Evolutionary conservation across 169 alveolate species (phyloP), one percentile per base, ranked within the genome.

Genomic region (Sarcocystis neurona): DNA sequence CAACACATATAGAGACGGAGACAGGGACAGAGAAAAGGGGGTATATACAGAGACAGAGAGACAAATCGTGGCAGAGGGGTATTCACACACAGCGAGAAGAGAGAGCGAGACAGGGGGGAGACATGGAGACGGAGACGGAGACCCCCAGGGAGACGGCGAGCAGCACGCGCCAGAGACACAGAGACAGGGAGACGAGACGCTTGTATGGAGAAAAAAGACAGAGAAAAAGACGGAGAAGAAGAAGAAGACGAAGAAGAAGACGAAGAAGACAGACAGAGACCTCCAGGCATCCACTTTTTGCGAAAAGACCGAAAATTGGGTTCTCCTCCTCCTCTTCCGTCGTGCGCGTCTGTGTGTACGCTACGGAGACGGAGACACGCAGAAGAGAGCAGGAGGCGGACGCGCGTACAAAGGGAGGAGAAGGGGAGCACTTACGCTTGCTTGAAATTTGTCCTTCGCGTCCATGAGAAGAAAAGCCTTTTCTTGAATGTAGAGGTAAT

Each of bases 401-500:
- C 3, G 23, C 66, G 44, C 58, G 66, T 12, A 18, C 30, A 53
- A 39, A 41, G 41, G 23, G 58, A 20, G 84, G 79, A 39, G 79
- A 68, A 68, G 27, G 27, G 79, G 2, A 12, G 79, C 56, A 1
- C 80, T 27, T 34, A 88, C 92, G 20, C 46, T 53, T 0, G 92
- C 63, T n/a, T 46, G 78, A 47, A 88, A 88, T 43, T 27, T 30
- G 3, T 79, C 91, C 34, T 53, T 74, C 6, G 70, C 70, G 43
- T 88, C 92, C 88, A 88, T 88, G 79, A 95, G 93, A 1, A 87
- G 92, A 80, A 92, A 93, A 56, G 96, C 91, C 92, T 94, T 94
- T 34, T 96, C 97, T 60, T 94, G 92, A 48, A 94, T 92, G 85
- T 95, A 97, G 48, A 98, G 93, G 82, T 90, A 94, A 91, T 99